phyloP scores from a whole-genome alignment of 2,329 filamentous ascomycete species.

The Claviceps quebecensis region DNA sequence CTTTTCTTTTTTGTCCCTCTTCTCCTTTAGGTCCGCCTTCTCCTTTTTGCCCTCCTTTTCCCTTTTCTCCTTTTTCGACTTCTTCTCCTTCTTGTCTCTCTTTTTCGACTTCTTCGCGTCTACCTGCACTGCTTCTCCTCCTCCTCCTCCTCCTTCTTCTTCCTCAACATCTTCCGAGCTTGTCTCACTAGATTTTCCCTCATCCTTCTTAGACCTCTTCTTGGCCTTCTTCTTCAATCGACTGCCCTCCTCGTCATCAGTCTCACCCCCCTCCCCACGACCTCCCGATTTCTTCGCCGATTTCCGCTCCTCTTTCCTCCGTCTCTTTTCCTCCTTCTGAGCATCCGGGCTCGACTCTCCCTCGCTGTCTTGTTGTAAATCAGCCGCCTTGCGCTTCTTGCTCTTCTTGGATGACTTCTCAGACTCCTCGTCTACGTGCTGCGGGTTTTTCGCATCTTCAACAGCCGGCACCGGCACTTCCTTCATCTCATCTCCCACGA shows the following conservation, averaged over 20 bases:
- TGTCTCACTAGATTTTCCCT: conserved; percentile 11
- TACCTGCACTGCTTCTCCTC: conserved; percentile 2
- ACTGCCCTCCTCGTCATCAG: conserved; percentile 18
- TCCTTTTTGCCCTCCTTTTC: conserved; percentile 17
- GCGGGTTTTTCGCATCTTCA: conserved; percentile 6
- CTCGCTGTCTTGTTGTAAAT: conserved; percentile 16
- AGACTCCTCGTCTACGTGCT: conserved; percentile 10
- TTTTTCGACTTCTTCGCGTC: conserved; percentile 23
- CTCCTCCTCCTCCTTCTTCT: conserved; percentile 8
- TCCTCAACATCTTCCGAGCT: conserved; percentile 9
- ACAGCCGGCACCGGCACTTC: conserved; percentile 13
- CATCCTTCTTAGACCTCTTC: conserved; percentile 21
- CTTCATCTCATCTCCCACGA: conserved; percentile 43
- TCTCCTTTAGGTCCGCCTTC: conserved; percentile 27
- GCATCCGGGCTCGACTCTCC: conserved; percentile 2
- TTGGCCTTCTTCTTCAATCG: conserved; percentile 27
- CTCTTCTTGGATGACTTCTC: conserved; percentile 25
- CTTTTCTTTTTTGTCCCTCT: conserved; percentile 27
- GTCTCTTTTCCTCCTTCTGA: conserved; percentile 22
- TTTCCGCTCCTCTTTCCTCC: conserved; percentile 22
- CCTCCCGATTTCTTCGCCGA: conserved; percentile 13
- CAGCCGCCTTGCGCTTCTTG: conserved; percentile 35
- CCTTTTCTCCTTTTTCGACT: neutral
- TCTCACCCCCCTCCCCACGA: conserved; percentile 8
- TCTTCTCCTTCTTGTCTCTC: conserved; percentile 21